These are phyloP conservation scores for Ustilago nuda DNA, from an alignment of 1,284 basidiomycete species.

Conservation along the genomic window DNA sequence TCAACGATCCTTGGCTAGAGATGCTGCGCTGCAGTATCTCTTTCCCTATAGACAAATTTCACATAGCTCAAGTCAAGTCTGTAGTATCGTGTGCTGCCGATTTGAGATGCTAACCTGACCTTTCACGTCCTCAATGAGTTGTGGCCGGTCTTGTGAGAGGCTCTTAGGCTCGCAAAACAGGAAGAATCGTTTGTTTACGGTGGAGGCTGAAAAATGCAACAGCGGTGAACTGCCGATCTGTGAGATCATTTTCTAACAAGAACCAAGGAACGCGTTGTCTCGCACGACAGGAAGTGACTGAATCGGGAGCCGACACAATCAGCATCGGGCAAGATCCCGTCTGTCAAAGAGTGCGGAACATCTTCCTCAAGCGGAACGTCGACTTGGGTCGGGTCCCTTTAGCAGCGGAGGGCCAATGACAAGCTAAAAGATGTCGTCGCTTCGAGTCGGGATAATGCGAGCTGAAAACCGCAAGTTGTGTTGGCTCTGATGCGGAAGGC, in stretches of 20 bases:
- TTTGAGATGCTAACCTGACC: not conserved
- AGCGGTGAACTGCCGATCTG: slow-evolving; percentile 1
- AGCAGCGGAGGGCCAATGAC: too few species aligned
- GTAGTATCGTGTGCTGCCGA: not conserved
- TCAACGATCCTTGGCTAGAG: not conserved
- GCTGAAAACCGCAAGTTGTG: too few species aligned
- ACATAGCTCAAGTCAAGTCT: not conserved
- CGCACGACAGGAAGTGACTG: not conserved
- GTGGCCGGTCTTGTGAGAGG: not conserved
- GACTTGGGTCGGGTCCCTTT: too few species aligned
- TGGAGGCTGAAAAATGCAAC: not conserved
- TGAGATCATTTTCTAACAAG: not conserved
- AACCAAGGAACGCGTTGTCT: not conserved
- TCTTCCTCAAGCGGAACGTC: too few species aligned
- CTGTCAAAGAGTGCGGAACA: not conserved
- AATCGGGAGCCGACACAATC: not conserved
- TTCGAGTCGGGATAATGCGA: too few species aligned
- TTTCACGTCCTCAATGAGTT: not conserved
- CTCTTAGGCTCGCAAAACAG: not conserved
- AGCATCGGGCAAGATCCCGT: not conserved
- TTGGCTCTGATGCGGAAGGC: too few species aligned
- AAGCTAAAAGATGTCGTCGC: too few species aligned
- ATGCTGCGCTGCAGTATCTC: not conserved
- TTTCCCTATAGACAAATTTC: not conserved
- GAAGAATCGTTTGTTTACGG: not conserved